Base-by-base conservation (phyloP, 179 eudicot species). In the Patellifolia procumbens region DNA sequence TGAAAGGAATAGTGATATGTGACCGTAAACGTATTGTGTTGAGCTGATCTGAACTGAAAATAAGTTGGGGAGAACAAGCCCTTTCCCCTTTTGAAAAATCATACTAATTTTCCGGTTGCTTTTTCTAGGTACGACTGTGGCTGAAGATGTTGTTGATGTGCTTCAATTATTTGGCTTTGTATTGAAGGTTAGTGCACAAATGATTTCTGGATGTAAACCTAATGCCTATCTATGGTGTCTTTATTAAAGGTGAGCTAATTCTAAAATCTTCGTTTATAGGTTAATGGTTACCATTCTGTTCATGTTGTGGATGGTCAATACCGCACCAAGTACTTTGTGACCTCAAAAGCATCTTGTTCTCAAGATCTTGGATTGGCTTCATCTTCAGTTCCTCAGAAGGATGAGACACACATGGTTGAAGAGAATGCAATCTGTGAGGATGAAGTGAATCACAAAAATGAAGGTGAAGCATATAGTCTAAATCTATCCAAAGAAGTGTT, bases 241-340 rank as follows among this genome's bases (percentile, higher is more conserved):
- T 59, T 15, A 16, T n/a, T 3, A 55, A 63, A 28, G 17, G 37
- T 26, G 13, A 68, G 29, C 53, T 46, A 3, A 73, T 48, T 15
- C 46, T 43, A 24, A 45, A 37, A 53, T 22, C 19, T 16, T 61
- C 4, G 17, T 16, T 63, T 84, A 39, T 92, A 95, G 99, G 99
- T 95, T 78, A 88, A 85, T 85, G 84, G 92, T 76, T 95, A 87
- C 76, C 83, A 90, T 79, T 86, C 88, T 74, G 70, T 91, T 56
- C 93, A 82, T 82, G 78, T 91, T 64, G 92, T 95, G 60, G 93
- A 93, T 79, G 80, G 90, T 37, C 75, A 88, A 67, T 95, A 91
- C 81, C 89, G 88, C 28, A 86, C 95, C 82, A 95, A 95, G 86
- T 95, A 95, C 79, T 89, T 89, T 76, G 85, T 95, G 89, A 89